Evolutionary conservation across 768 basidiomycete species (phyloP), one percentile per base, ranked within the genome.

Genomic region (Tremella mesenterica): DNA sequence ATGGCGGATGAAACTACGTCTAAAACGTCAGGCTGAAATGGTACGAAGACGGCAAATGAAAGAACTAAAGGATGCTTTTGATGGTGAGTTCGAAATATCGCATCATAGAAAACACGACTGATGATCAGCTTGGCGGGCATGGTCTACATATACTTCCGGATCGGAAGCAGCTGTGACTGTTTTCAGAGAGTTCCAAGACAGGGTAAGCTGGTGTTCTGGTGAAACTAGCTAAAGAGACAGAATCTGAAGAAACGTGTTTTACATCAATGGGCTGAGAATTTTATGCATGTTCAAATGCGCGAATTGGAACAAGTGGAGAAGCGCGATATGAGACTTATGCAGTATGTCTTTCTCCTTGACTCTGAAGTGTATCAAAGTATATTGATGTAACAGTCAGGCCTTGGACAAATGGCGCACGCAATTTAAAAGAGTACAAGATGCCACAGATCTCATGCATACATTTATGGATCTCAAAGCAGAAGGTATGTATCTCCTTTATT

Each of bases 231-330:
- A 16, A 39, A 28, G 34, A 36, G 21, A 16, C 25, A 68, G 67
- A 54, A 48, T 20, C 33, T 54, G 8, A 2, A 58, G 20, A 47
- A 21, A 14, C 27, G 23, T 1, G 21, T 44, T 25, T 51, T 69
- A 13, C 34, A 45, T 1, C 38, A 25, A 14, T 70, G 68, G 68
- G 65, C 68, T 6, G 51, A 45, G 12, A 44, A 59, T 13, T 61
- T 70, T 25, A 51, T 70, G n/a, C 54, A 59, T 14, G 33, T 67
- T 43, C 66, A 70, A 48, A 57, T 63, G 25, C 58, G 63, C 1
- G 65, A 70, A 49, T 44, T 65, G 10, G 59, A 64, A 29, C 59
- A 54, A 10, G 46, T 51, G 8, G 62, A 58, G 41, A 53, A 27
- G 38, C 48, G 62, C n/a, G n/a, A n/a, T n/a, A n/a, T n/a, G n/a